Conservation (phyloP, 805 yeast genomes). For the Trichomonascus vanleenenianus region DNA sequence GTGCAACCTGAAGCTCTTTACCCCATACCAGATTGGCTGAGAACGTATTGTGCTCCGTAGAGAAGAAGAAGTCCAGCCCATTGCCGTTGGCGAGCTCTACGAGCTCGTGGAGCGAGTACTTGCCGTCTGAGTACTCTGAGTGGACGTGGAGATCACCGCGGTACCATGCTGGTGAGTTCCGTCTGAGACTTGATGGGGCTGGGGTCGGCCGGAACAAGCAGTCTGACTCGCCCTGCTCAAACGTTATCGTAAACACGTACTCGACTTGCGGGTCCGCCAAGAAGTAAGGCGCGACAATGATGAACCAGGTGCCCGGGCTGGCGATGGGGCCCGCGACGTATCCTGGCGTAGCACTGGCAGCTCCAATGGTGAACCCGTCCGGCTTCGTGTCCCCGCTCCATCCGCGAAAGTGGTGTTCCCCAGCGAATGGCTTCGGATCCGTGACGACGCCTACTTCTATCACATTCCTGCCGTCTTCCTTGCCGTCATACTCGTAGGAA, state of each 20-base stretch:
- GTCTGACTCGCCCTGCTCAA: background rate
- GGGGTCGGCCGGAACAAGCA: background rate
- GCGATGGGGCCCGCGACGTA: slow-evolving; percentile 8
- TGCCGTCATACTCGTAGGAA: too few relatives aligned
- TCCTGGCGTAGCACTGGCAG: slow-evolving; percentile 6
- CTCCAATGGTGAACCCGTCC: slow-evolving; percentile 1
- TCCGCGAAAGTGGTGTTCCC: background rate
- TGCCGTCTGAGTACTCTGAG: slow-evolving; percentile 9
- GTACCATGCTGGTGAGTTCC: slow-evolving; percentile 3
- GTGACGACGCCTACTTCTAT: too few relatives aligned
- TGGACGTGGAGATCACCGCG: slow-evolving; percentile 12
- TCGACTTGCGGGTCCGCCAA: background rate
- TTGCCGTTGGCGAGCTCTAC: slow-evolving; percentile 1
- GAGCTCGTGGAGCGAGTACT: slow-evolving; percentile 4
- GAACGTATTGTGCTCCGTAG: slow-evolving; percentile 13
- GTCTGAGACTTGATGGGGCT: background rate
- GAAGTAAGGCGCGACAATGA: background rate
- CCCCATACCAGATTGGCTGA: slow-evolving; percentile 12
- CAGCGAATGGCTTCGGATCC: too few relatives aligned
- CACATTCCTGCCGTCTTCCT: too few relatives aligned
- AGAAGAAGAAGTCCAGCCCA: slow-evolving; percentile 10
- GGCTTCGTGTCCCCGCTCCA: background rate
- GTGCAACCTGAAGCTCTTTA: slow-evolving; percentile 4
- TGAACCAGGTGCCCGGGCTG: slow-evolving; percentile 5
- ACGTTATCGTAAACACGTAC: background rate